Conservation (phyloP, 495 filamentous ascomycete genomes). For the Neurospora intermedia region DNA sequence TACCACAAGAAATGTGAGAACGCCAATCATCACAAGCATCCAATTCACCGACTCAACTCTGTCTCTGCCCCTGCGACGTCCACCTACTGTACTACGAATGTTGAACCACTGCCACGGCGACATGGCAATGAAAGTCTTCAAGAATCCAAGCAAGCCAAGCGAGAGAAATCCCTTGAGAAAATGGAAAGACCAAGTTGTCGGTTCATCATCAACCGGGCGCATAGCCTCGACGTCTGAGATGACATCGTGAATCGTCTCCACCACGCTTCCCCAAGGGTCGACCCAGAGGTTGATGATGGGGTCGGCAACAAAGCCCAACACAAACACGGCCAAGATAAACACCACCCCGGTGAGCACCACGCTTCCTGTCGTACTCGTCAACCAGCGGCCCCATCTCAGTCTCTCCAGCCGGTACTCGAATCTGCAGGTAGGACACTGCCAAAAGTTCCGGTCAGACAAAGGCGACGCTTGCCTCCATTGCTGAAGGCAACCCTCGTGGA, state of each 20-base stretch:
- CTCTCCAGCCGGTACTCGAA: slow-evolving; percentile 77
- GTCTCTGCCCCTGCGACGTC: slow-evolving; percentile 55
- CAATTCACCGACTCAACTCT: slow-evolving; percentile 64
- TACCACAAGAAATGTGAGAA: slow-evolving; percentile 75
- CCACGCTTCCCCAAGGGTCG: slow-evolving; percentile 49
- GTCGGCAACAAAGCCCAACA: slow-evolving; percentile 84
- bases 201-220: slow-evolving; percentile 31
- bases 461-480: slow-evolving; percentile 73
- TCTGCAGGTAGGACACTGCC: slow-evolving; percentile 79
- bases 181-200: slow-evolving; percentile 60
- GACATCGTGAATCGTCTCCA: slow-evolving; percentile 27
- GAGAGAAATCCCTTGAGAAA: slow-evolving; percentile 80
- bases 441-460: slow-evolving; percentile 58
- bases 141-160: slow-evolving; percentile 73
- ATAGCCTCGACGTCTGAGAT: slow-evolving; percentile 26
- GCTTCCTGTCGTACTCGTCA: slow-evolving; percentile 57
- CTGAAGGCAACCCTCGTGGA: slow-evolving; percentile 89
- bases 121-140: slow-evolving; percentile 66
- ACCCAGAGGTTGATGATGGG: slow-evolving; percentile 83
- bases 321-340: slow-evolving; percentile 57
- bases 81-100: slow-evolving; percentile 42
- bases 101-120: slow-evolving; percentile 71
- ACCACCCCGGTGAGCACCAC: slow-evolving; percentile 57
- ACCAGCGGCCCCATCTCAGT: slow-evolving; percentile 61
- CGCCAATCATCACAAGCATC: slow-evolving; percentile 66